A percentile compares a stretch with the other conserved stretches of the same genome.
Evolutionary conservation across 352 stramenopile species (phyloP).

Genomic region (Phytophthora quininea): DNA sequence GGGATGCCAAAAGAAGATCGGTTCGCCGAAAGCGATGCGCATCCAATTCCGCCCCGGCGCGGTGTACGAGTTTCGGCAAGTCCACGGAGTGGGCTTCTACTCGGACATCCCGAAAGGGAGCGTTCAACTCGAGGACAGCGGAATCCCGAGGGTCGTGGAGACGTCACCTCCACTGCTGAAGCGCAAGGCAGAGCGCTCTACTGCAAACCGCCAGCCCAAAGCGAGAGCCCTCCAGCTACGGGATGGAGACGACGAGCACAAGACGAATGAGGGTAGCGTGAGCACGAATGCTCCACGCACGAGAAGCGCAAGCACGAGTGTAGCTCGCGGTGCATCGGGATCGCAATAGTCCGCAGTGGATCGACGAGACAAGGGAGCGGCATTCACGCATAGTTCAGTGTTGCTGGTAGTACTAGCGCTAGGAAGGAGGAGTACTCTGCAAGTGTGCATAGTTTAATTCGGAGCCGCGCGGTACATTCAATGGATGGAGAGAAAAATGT

Average conservation of each 20-base stretch:
- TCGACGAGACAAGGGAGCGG: too few relatives aligned
- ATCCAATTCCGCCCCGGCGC: not conserved
- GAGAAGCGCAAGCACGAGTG: too few relatives aligned
- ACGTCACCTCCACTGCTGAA: not conserved
- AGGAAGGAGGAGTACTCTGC: too few relatives aligned
- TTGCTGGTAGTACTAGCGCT: too few relatives aligned
- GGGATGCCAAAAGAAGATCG: constrained; percentile 7
- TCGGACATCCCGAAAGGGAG: not conserved
- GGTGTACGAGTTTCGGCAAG: not conserved
- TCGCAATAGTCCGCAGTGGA: too few relatives aligned
- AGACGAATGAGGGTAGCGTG: not conserved
- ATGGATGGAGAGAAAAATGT: too few relatives aligned
- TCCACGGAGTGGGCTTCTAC: not conserved
- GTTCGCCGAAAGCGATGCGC: not conserved
- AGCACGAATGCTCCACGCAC: too few relatives aligned
- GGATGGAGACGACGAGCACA: not conserved
- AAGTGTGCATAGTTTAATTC: too few relatives aligned
- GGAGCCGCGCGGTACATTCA: too few relatives aligned
- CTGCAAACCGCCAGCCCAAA: not conserved
- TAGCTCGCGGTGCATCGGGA: too few relatives aligned
- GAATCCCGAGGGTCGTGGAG: not conserved
- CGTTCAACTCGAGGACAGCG: not conserved
- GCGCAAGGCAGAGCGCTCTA: not conserved
- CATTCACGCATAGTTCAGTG: too few relatives aligned
- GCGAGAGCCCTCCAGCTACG: not conserved